Evolutionary conservation across 2,329 filamentous ascomycete species (phyloP), one percentile per base, ranked within the genome.

Genomic region (Cladophialophora exuberans): DNA sequence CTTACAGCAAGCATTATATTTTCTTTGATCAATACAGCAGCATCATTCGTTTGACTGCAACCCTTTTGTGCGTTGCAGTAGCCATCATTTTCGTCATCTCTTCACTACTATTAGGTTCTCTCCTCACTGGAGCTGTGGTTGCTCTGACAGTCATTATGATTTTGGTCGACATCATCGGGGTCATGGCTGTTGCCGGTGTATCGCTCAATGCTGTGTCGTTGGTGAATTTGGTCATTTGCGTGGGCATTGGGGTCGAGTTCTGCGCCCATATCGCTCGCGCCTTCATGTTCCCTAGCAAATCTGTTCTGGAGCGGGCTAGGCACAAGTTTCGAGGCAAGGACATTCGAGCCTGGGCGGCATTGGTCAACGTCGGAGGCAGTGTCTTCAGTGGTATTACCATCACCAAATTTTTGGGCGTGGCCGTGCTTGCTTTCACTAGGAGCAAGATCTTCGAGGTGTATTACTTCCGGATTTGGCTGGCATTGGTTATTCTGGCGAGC

Each of bases 391-490:
- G 94, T 2, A 99, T 99, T 70, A 97, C 93, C 0, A 80, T 99
- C 48, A 99, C 94, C 2, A 99, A 99, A 73, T 81, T 99, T 1
- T 78, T 99, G 1, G 94, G 94, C 3, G 93, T 99, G 0, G 87
- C 82, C 41, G 94, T 99, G 30, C 78, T 99, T 17, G 94, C 94
- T 0, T 99, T 97, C 67, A 99, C 94, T 6, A 80, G 89, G 47
- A 96, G 90, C 72, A 99, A 97, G 83, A 99, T 99, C 68, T 99
- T 99, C 66, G 95, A 99, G 76, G 90, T 99, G 54, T 99, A 99
- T 75, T 99, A 99, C 74, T 99, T 99, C 80, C 83, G 94, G 38
- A 89, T 99, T 38, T 99, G 94, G 94, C 77, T 97, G 15, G 88
- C 92, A 5, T 82, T 99, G 51, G 92, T 99, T 9, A 71, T 95